Conservation (phyloP, 2,329 filamentous ascomycete genomes). For the Xylaria sp. region DNA sequence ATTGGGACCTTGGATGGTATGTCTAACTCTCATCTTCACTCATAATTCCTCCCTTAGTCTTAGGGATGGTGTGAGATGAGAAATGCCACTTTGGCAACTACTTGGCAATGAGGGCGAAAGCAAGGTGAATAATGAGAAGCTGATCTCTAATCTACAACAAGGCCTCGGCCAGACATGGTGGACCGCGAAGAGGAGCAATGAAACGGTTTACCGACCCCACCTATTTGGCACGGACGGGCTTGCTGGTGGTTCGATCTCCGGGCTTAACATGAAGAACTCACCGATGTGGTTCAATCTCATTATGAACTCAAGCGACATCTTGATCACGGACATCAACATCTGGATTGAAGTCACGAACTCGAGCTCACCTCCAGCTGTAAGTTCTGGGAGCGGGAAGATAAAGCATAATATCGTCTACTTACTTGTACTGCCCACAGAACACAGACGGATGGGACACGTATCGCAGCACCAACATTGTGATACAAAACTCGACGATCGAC, state of each 20-base stretch:
- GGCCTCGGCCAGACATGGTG: constrained; percentile 71
- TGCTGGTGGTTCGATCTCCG: constrained; percentile 63
- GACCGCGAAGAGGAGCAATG: constrained; percentile 66
- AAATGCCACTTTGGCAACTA: neutral
- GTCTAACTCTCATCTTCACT: constrained; percentile 20
- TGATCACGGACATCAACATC: constrained; percentile 71
- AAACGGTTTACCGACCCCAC: constrained; percentile 68
- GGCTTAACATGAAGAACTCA: constrained; percentile 67
- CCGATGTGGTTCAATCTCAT: constrained; percentile 69
- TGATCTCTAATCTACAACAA: constrained; percentile 17
- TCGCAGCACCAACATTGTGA: constrained; percentile 67
- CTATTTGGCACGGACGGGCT: constrained; percentile 69
- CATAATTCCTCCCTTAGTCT: neutral
- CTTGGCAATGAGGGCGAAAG: too few species aligned
- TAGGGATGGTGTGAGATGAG: neutral
- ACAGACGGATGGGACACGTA: constrained; percentile 72
- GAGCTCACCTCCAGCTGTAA: constrained; percentile 52
- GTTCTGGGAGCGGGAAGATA: constrained; percentile 46
- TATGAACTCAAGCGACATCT: constrained; percentile 68
- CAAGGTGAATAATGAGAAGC: neutral
- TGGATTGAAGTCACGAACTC: constrained; percentile 36
- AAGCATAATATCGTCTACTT: neutral
- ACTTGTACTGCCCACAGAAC: constrained; percentile 57
- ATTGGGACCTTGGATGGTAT: constrained; percentile 47
- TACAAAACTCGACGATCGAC: constrained; percentile 70